Evolutionary conservation across 2,329 filamentous ascomycete genomes (phyloP).

Genomic region (Paecilomyces niveus): DNA sequence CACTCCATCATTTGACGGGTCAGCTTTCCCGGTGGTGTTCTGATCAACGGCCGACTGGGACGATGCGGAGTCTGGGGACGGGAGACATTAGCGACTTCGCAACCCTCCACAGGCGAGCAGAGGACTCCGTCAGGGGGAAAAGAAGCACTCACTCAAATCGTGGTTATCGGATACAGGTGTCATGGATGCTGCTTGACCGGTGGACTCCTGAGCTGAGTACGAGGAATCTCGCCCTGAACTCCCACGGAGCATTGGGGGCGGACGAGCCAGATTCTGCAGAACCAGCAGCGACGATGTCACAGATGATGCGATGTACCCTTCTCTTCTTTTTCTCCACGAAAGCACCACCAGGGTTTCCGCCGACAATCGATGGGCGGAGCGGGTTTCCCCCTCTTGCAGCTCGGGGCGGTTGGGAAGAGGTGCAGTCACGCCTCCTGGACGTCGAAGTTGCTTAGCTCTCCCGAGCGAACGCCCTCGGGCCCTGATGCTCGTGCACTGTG

Average conservation of each 20-base stretch:
- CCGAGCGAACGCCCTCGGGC: conserved; percentile 18
- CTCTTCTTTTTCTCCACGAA: conserved; percentile 1
- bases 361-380: conserved; percentile 2
- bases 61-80: conserved; percentile 8
- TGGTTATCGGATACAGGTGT: conserved; percentile 18
- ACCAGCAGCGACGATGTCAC: conserved; percentile 4
- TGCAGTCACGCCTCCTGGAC: conserved; percentile 20
- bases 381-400: conserved; percentile 2
- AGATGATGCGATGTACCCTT: neutral
- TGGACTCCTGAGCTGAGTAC: conserved; percentile 20
- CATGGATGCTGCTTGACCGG: conserved; percentile 27
- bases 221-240: conserved; percentile 24
- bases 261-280: conserved; percentile 14
- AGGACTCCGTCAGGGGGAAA: neutral
- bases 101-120: neutral
- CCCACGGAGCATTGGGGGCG: conserved; percentile 27
- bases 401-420: conserved; percentile 5
- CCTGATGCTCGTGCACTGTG: conserved; percentile 18
- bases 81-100: neutral
- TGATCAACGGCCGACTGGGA: conserved; percentile 6
- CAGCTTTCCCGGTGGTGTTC: conserved; percentile 4
- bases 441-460: conserved; percentile 13
- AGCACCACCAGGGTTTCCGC: conserved; percentile 18
- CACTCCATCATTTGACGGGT: conserved; percentile 5
- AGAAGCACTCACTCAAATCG: conserved; percentile 21